A percentile compares a stretch with the other conserved stretches of the same genome.
Conservation (phyloP, 83 land plant genomes). For the Picea abies region DNA sequence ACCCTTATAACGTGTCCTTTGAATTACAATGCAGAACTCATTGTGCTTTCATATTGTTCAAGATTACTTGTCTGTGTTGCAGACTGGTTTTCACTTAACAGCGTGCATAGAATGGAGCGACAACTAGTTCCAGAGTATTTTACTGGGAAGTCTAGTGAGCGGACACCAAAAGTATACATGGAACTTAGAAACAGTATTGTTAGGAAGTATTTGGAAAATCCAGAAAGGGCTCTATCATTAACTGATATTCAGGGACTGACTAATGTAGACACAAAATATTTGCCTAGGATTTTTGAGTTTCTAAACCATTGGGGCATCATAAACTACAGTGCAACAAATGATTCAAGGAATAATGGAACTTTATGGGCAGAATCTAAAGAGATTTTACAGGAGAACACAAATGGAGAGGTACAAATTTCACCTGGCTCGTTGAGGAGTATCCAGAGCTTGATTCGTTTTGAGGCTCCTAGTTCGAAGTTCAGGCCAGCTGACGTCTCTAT, state of each 20-base stretch:
- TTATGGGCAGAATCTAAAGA: conserved; percentile 3
- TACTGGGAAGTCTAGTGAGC: conserved; percentile 57
- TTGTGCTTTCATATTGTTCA: background rate
- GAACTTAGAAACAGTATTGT: conserved; percentile 51
- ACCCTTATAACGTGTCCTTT: background rate
- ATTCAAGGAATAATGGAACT: conserved; percentile 28
- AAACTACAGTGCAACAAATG: conserved; percentile 50
- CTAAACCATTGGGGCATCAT: conserved; percentile 75
- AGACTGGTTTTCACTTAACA: conserved; percentile 71
- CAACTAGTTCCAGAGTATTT: conserved; percentile 80
- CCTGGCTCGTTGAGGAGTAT: conserved; percentile 54
- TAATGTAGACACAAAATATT: conserved; percentile 31
- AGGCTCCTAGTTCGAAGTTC: conserved; percentile 51
- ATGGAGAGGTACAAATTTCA: conserved; percentile 54
- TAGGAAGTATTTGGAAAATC: conserved; percentile 59
- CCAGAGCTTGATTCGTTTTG: conserved; percentile 61
- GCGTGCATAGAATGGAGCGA: conserved; percentile 65
- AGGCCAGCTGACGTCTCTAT: conserved; percentile 42
- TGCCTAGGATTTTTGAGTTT: conserved; percentile 56
- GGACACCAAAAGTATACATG: conserved; percentile 62
- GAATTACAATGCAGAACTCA: background rate
- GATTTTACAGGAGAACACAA: conserved; percentile 49
- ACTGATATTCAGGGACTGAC: conserved; percentile 44
- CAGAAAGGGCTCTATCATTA: conserved; percentile 41
- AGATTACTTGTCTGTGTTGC: conserved; percentile 16